A percentile compares a stretch with the other conserved stretches of the same genome.
Evolutionary conservation across 2,329 filamentous ascomycete species (phyloP).

Genomic region (Paecilomyces variotii): DNA sequence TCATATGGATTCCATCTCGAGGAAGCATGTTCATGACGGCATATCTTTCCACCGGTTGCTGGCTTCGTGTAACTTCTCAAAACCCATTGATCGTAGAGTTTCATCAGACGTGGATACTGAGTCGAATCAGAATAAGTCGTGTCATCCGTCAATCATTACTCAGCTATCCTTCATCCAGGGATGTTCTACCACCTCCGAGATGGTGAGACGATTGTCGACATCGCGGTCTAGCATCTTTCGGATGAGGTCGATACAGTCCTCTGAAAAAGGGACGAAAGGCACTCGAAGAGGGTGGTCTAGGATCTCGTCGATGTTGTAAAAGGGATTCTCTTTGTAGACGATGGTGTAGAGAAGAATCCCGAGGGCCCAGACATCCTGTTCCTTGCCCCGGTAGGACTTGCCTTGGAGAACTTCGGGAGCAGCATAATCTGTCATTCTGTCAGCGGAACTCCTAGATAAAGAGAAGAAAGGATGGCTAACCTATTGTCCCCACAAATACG

Average conservation of each 20-base stretch:
- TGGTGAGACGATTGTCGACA: conserved; percentile 73
- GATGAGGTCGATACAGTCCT: conserved; percentile 87
- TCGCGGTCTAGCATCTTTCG: conserved; percentile 88
- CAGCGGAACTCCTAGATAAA: background rate
- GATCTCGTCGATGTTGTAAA: conserved; percentile 98
- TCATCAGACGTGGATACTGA: background rate
- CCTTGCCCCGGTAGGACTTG: conserved; percentile 84
- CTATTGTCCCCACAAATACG: conserved; percentile 97
- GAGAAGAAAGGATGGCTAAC: conserved; percentile 45
- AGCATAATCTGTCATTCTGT: conserved; percentile 66
- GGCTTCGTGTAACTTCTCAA: background rate
- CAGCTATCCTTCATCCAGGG: conserved; percentile 55
- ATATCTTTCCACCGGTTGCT: background rate
- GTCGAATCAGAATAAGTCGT: background rate
- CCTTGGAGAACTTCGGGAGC: conserved; percentile 96
- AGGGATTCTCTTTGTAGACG: conserved; percentile 98
- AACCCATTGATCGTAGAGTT: background rate
- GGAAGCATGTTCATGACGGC: background rate
- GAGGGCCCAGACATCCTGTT: conserved; percentile 96
- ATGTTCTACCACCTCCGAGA: conserved; percentile 79
- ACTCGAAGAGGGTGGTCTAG: conserved; percentile 93
- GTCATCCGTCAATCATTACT: background rate
- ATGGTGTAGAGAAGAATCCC: conserved; percentile 97
- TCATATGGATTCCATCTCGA: background rate
- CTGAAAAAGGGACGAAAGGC: conserved; percentile 58